Conservation (phyloP, 129 eudicot genomes). For the Centrapalus pauciflorus region DNA sequence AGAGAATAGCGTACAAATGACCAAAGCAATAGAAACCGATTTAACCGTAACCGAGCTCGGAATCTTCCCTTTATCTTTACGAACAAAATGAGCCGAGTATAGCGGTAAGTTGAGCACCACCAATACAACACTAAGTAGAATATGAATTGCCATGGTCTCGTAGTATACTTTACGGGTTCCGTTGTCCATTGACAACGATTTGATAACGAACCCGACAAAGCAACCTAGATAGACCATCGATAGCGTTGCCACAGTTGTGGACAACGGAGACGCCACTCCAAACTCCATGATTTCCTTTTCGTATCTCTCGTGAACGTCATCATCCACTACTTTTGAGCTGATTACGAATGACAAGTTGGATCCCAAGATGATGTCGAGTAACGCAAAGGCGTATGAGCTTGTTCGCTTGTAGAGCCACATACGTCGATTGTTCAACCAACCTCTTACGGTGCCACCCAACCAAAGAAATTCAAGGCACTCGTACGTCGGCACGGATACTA, state of each 20-base stretch:
- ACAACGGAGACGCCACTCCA: conserved; percentile 57
- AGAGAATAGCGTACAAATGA: conserved; percentile 40
- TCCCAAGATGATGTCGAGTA: conserved; percentile 49
- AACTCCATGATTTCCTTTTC: conserved; percentile 73
- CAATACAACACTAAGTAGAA: conserved; percentile 43
- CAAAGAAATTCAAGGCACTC: conserved; percentile 46
- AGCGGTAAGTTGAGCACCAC: conserved; percentile 60
- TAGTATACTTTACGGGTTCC: not conserved
- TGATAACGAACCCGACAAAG: conserved; percentile 27
- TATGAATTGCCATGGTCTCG: conserved; percentile 44
- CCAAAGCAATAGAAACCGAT: conserved; percentile 46
- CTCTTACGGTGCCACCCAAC: conserved; percentile 58
- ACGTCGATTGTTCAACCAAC: conserved; percentile 90
- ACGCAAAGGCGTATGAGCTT: conserved; percentile 64
- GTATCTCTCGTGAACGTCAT: conserved; percentile 45
- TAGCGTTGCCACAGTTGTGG: conserved; percentile 34
- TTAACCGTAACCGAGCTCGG: conserved; percentile 38
- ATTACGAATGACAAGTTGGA: conserved; percentile 49
- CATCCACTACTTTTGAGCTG: conserved; percentile 52
- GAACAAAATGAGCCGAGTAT: conserved; percentile 46
- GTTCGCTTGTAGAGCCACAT: conserved; percentile 84
- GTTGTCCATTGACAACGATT: not conserved
- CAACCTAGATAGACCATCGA: conserved; percentile 64
- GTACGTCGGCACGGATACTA: conserved; percentile 23
- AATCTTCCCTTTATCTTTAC: conserved; percentile 69